Evolutionary conservation across 129 eudicot species (phyloP).

Genomic region (Chrysanthemum seticuspe): DNA sequence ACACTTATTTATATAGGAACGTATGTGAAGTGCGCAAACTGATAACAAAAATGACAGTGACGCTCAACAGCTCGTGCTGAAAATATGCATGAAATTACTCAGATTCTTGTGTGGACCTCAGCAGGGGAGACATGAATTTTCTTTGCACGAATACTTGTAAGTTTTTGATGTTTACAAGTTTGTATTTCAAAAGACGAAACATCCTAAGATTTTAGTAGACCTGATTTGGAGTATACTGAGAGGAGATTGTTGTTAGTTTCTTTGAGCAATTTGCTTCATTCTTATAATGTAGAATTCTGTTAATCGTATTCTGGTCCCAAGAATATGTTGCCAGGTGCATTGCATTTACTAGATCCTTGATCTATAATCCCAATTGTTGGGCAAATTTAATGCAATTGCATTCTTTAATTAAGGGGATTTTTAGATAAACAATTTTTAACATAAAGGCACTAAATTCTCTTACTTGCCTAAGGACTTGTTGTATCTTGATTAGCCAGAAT

Average conservation of each 20-base stretch:
- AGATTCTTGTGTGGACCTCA: too few species aligned
- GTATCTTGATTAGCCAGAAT: too few species aligned
- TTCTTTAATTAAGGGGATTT: not conserved
- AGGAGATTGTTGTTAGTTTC: not conserved
- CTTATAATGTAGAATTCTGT: not conserved
- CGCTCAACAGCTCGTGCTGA: not conserved
- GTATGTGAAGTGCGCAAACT: too few species aligned
- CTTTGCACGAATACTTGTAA: too few species aligned
- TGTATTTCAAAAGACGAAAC: too few species aligned
- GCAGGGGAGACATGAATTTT: too few species aligned
- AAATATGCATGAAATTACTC: not conserved
- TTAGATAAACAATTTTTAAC: not conserved
- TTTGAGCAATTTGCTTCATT: not conserved
- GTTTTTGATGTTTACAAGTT: too few species aligned
- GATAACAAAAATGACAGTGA: not conserved
- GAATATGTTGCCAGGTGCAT: slow-evolving; percentile 1
- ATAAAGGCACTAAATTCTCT: not conserved
- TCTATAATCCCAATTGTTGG: not conserved
- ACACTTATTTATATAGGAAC: too few species aligned
- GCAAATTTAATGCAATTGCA: not conserved
- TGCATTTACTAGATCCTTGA: not conserved
- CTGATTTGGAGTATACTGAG: not conserved
- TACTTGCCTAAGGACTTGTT: too few species aligned
- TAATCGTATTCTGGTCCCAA: not conserved
- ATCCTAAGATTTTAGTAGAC: not conserved